phyloP scores from a whole-genome alignment of 306 rosid genomes.

The Aeschynomene evenia region DNA sequence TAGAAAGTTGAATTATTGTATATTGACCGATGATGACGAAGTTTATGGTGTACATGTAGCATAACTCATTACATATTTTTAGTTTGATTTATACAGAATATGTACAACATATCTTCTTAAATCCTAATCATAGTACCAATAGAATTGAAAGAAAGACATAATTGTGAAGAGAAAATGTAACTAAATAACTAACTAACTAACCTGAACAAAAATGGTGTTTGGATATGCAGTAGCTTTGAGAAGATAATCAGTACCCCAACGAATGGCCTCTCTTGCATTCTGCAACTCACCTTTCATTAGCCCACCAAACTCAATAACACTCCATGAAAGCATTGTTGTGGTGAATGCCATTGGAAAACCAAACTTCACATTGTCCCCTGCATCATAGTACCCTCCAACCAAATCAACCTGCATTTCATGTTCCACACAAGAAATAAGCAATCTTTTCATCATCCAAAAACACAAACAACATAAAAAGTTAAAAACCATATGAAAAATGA shows the following conservation, averaged over 20 bases:
- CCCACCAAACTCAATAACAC: slow-evolving; percentile 93
- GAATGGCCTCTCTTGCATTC: slow-evolving; percentile 76
- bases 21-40: too few relatives aligned
- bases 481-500: too few relatives aligned
- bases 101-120: too few relatives aligned
- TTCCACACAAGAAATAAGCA: slow-evolving; percentile 18
- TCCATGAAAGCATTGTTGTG: slow-evolving; percentile 96
- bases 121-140: background rate
- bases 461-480: background rate
- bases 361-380: slow-evolving; percentile 97
- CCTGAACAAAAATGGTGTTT: slow-evolving; percentile 85
- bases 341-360: slow-evolving; percentile 98
- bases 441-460: background rate
- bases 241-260: slow-evolving; percentile 88
- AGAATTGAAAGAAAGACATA: background rate
- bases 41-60: too few relatives aligned
- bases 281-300: slow-evolving; percentile 76
- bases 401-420: slow-evolving; percentile 86
- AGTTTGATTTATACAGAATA: too few relatives aligned
- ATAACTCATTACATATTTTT: too few relatives aligned
- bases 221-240: slow-evolving; percentile 88
- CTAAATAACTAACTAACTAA: slow-evolving; percentile 39
- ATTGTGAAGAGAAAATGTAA: background rate
- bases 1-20: too few relatives aligned
- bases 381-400: slow-evolving; percentile 97